Conservation (phyloP, 768 basidiomycete species). For the Zangia roseola region DNA sequence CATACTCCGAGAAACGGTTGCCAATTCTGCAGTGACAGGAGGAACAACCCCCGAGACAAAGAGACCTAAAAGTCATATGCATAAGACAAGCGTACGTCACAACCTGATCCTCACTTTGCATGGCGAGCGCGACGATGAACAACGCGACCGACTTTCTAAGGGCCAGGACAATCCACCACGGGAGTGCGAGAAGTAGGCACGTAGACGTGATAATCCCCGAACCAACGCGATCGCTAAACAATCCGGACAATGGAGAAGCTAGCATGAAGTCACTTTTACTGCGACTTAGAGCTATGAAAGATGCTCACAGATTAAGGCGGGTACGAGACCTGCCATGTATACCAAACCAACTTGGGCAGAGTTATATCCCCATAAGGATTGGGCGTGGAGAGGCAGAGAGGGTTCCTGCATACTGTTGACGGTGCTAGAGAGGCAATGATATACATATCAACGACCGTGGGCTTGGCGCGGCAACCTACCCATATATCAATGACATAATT, state of each 20-base stretch:
- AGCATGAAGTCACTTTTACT: background rate
- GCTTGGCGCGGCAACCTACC: slow-evolving; percentile 38
- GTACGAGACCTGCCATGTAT: slow-evolving; percentile 62
- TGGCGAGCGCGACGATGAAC: slow-evolving; percentile 40
- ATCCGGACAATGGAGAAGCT: slow-evolving; percentile 65
- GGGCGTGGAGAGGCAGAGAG: slow-evolving; percentile 54
- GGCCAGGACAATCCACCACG: slow-evolving; percentile 61
- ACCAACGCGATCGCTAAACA: slow-evolving; percentile 54
- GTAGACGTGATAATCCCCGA: slow-evolving; percentile 51
- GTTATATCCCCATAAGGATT: slow-evolving; percentile 46
- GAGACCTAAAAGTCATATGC: slow-evolving; percentile 43
- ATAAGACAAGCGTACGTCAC: background rate
- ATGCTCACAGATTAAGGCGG: slow-evolving; percentile 59
- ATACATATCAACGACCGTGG: background rate
- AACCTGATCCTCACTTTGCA: slow-evolving; percentile 47
- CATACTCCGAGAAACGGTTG: slow-evolving; percentile 52
- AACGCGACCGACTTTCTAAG: slow-evolving; percentile 49
- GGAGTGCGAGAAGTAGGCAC: slow-evolving; percentile 51
- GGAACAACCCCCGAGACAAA: slow-evolving; percentile 59
- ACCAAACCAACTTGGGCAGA: slow-evolving; percentile 61
- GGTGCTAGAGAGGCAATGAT: slow-evolving; percentile 34
- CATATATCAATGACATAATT: slow-evolving; percentile 49
- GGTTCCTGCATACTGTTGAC: slow-evolving; percentile 53
- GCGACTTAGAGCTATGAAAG: background rate
- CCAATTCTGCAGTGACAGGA: slow-evolving; percentile 66